phyloP scores from a whole-genome alignment of 257 asterid genomes.

The Buddleja alternifolia region DNA sequence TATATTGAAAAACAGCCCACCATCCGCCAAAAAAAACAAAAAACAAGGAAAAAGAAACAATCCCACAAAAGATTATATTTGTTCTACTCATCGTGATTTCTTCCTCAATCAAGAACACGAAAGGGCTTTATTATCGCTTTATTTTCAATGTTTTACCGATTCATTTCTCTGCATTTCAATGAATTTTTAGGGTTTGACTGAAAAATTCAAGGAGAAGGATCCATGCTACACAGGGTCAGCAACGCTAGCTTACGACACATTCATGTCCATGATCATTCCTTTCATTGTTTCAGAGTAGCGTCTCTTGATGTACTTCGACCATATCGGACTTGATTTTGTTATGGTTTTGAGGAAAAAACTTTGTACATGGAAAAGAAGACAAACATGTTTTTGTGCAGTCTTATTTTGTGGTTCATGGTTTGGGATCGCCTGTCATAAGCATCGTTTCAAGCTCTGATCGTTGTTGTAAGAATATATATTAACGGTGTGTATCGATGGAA shows the following conservation, averaged over 20 bases:
- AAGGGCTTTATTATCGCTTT: too few relatives aligned
- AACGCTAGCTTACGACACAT: constrained; percentile 61
- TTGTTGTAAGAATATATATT: not conserved
- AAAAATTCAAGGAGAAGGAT: constrained; percentile 91
- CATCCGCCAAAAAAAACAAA: not conserved
- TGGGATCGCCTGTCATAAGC: not conserved
- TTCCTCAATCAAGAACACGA: not conserved
- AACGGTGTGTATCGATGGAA: not conserved
- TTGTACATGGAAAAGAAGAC: constrained; percentile 12
- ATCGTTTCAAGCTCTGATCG: not conserved
- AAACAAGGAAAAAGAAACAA: not conserved
- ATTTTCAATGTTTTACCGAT: too few relatives aligned
- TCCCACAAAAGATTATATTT: not conserved
- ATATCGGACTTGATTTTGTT: constrained; percentile 11
- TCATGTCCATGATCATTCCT: constrained; percentile 81
- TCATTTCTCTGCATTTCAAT: constrained; percentile 12
- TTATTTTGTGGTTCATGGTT: not conserved
- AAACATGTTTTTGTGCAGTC: not conserved
- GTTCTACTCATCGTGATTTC: not conserved
- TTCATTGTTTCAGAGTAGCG: constrained; percentile 56
- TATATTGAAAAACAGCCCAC: too few relatives aligned
- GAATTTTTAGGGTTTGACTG: constrained; percentile 76
- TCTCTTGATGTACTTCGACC: not conserved
- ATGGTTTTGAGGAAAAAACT: constrained; percentile 1
- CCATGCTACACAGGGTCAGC: constrained; percentile 77